These are phyloP conservation scores for Coffea humblotiana DNA, from an alignment of 305 asterid species.

Conservation along the genomic window DNA sequence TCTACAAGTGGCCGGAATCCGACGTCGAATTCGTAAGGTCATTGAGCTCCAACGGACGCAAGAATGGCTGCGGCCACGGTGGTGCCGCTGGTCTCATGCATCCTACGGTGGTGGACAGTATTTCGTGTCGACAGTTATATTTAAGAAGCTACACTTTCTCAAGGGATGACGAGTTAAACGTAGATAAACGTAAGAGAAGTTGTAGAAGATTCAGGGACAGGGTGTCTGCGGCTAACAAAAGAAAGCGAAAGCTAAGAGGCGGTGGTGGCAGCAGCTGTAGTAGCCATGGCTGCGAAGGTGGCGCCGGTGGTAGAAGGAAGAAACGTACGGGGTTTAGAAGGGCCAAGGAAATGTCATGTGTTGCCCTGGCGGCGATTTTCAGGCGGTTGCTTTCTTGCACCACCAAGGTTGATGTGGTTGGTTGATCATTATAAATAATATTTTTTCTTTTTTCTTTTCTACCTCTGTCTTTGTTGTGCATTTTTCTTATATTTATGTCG, in stretches of 20 bases:
- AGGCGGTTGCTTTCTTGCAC: slow-evolving; percentile 39
- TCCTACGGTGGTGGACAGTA: slow-evolving; percentile 59
- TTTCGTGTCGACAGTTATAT: slow-evolving; percentile 74
- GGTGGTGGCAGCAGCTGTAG: slow-evolving; percentile 7
- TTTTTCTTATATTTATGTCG: background rate
- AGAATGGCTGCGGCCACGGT: slow-evolving; percentile 2
- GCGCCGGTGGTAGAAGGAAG: slow-evolving; percentile 19
- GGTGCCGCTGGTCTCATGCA: slow-evolving; percentile 11
- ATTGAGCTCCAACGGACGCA: slow-evolving; percentile 37
- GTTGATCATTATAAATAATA: slow-evolving; percentile 12
- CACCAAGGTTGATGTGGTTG: slow-evolving; percentile 35
- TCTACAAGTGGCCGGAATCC: slow-evolving; percentile 84
- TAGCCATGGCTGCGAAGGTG: slow-evolving; percentile 2
- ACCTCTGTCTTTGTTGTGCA: background rate
- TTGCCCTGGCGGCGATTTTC: slow-evolving; percentile 27
- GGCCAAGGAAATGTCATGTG: slow-evolving; percentile 30
- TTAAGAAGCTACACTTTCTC: slow-evolving; percentile 81
- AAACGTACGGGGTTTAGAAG: slow-evolving; percentile 16
- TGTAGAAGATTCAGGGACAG: slow-evolving; percentile 33
- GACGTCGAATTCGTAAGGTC: slow-evolving; percentile 72
- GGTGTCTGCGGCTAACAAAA: background rate
- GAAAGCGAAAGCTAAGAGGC: background rate
- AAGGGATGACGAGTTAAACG: slow-evolving; percentile 44
- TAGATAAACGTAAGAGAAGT: slow-evolving; percentile 32
- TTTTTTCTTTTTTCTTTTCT: background rate